A percentile compares a stretch with the other conserved stretches of the same genome.
Evolutionary conservation across 306 rosid genomes (phyloP).

Genomic region (Abrus pulchellus): DNA sequence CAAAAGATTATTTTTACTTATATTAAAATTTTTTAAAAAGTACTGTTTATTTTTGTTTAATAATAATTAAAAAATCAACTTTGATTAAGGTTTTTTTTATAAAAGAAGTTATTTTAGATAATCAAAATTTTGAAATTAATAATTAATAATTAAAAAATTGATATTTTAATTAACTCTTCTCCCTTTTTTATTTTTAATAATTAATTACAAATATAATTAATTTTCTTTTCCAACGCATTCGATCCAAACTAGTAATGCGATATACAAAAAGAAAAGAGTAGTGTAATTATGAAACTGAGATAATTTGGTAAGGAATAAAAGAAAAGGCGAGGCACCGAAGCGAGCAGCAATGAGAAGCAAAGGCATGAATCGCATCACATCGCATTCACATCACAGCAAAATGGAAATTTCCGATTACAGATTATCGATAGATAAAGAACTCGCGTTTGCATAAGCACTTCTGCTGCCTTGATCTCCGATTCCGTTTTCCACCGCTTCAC

Average conservation of each 20-base stretch:
- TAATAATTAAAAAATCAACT: too few relatives aligned
- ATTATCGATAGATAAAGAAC: background rate
- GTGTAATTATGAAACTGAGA: background rate
- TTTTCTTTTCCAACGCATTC: too few relatives aligned
- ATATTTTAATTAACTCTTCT: too few relatives aligned
- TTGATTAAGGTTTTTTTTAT: too few relatives aligned
- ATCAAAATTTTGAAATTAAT: too few relatives aligned
- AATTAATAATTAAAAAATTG: too few relatives aligned
- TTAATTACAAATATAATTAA: too few relatives aligned
- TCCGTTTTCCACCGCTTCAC: background rate
- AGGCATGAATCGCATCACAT: background rate
- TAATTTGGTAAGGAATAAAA: background rate
- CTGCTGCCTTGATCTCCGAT: background rate
- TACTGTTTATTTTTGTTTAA: too few relatives aligned
- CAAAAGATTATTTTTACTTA: too few relatives aligned
- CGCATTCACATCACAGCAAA: background rate
- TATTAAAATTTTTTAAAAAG: too few relatives aligned
- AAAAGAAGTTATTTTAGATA: too few relatives aligned
- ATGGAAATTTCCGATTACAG: background rate
- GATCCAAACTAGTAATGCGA: background rate
- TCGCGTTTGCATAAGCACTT: constrained; percentile 13
- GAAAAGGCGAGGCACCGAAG: background rate
- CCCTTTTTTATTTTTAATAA: too few relatives aligned
- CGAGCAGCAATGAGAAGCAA: constrained; percentile 3
- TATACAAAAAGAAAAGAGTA: background rate